A percentile compares a stretch with the other conserved stretches of the same genome.
These are phyloP conservation scores for Monosporascus sp. DNA, from an alignment of 2,329 filamentous ascomycete genomes.

Conservation along the genomic window DNA sequence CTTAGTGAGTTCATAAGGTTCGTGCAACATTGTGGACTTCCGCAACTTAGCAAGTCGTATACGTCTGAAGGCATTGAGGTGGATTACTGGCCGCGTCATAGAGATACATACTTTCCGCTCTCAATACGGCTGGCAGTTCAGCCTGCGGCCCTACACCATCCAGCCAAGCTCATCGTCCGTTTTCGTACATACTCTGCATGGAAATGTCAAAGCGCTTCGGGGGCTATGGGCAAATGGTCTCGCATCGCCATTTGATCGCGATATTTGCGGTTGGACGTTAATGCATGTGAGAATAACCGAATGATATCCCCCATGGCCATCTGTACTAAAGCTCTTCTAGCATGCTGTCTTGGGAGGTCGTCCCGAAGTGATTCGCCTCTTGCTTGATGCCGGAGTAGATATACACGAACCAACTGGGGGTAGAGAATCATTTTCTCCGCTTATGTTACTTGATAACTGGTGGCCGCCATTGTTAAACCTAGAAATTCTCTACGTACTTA, in stretches of 20 bases:
- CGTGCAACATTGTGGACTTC: neutral
- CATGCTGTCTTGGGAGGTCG: too few relatives aligned
- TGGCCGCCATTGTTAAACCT: too few relatives aligned
- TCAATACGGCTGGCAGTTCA: neutral
- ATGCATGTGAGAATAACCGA: neutral
- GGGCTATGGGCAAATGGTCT: neutral
- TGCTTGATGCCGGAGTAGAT: too few relatives aligned
- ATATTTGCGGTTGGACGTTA: neutral
- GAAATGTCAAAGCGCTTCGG: neutral
- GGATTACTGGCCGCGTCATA: neutral
- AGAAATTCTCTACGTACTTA: too few relatives aligned
- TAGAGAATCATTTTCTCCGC: too few relatives aligned
- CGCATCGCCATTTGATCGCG: neutral
- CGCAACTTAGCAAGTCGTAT: neutral
- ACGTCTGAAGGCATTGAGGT: neutral
- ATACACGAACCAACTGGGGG: too few relatives aligned
- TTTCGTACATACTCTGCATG: neutral
- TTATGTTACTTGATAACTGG: too few relatives aligned
- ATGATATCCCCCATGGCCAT: neutral
- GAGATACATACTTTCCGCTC: neutral
- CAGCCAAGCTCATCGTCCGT: neutral
- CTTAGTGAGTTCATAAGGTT: too few relatives aligned
- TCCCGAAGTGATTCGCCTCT: too few relatives aligned
- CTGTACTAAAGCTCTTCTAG: too few relatives aligned
- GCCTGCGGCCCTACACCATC: neutral